Percentiles rank a stretch among this genome's conserved stretches.
phyloP scores from a whole-genome alignment of 495 filamentous ascomycete genomes.

The Aspergillus baeticus region DNA sequence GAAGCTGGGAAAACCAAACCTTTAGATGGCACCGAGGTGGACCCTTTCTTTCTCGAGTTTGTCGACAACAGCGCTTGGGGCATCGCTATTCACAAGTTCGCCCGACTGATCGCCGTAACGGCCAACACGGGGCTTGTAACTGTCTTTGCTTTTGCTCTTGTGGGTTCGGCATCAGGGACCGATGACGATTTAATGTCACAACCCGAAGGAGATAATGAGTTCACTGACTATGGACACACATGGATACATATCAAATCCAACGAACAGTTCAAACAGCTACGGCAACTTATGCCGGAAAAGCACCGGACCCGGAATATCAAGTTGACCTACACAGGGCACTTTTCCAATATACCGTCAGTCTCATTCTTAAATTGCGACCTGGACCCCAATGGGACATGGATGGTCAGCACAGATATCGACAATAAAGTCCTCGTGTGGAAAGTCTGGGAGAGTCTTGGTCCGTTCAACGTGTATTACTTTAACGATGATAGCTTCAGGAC shows the following conservation, averaged over 20 bases:
- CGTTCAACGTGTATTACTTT: constrained; percentile 30
- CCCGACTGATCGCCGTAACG: constrained; percentile 76
- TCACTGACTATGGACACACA: constrained; percentile 30
- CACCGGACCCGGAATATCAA: constrained; percentile 40
- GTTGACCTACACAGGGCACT: constrained; percentile 45
- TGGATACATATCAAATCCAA: constrained; percentile 35
- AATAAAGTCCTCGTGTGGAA: constrained; percentile 67
- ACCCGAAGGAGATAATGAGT: constrained; percentile 21
- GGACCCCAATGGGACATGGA: constrained; percentile 63
- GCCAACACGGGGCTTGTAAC: constrained; percentile 68
- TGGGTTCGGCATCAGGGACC: constrained; percentile 26
- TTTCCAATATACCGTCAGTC: constrained; percentile 74
- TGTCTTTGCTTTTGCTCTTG: constrained; percentile 73
- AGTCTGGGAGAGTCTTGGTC: constrained; percentile 50
- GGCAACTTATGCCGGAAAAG: constrained; percentile 28
- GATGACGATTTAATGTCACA: constrained; percentile 19
- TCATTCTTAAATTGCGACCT: constrained; percentile 66
- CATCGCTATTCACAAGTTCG: constrained; percentile 75
- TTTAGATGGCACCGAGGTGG: constrained; percentile 30
- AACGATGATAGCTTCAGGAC: constrained; percentile 21
- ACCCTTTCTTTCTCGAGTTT: constrained; percentile 70
- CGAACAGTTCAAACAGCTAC: constrained; percentile 28
- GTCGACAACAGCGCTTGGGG: constrained; percentile 86
- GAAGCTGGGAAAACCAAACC: constrained; percentile 24
- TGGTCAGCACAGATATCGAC: constrained; percentile 73